Percentiles rank a stretch among this genome's conserved stretches.
phyloP scores from a whole-genome alignment of 306 rosid species.

The Begonia masoniana region DNA sequence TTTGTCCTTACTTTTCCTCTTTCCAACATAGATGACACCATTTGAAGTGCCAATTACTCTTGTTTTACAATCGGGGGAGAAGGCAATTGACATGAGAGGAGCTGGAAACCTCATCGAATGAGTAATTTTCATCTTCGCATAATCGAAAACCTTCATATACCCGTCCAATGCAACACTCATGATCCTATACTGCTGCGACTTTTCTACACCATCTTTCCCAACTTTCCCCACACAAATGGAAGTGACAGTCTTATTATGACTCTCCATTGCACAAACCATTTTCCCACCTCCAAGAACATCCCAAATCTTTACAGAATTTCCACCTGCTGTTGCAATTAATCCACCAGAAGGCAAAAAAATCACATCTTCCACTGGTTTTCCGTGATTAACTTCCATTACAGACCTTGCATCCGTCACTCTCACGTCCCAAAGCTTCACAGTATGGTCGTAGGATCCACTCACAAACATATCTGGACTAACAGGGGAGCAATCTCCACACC shows the following conservation, averaged over 20 bases:
- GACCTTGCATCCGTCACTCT: conserved; percentile 41
- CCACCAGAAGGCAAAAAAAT: conserved; percentile 68
- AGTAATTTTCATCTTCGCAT: conserved; percentile 52
- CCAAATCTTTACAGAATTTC: conserved; percentile 77
- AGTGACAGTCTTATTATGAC: conserved; percentile 86
- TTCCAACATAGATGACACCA: conserved; percentile 64
- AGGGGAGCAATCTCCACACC: conserved; percentile 82
- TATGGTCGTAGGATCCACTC: conserved; percentile 84
- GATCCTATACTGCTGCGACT: conserved; percentile 46
- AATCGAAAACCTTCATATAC: conserved; percentile 86
- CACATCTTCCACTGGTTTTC: conserved; percentile 71
- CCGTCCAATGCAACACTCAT: conserved; percentile 90
- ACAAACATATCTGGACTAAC: conserved; percentile 40
- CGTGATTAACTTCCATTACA: conserved; percentile 46
- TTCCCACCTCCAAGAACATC: conserved; percentile 85
- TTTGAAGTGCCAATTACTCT: conserved; percentile 76
- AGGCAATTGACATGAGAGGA: conserved; percentile 58
- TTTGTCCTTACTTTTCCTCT: conserved; percentile 41
- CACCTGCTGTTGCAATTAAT: conserved; percentile 71
- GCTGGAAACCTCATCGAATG: conserved; percentile 91
- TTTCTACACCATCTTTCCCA: conserved; percentile 34
- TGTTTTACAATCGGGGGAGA: conserved; percentile 44
- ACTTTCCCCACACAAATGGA: conserved; percentile 49
- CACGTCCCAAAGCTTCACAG: conserved; percentile 77
- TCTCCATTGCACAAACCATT: conserved; percentile 61